Evolutionary conservation across 2,329 filamentous ascomycete genomes (phyloP), one percentile per base, ranked within the genome.

Genomic region (Diaporthe sp.): DNA sequence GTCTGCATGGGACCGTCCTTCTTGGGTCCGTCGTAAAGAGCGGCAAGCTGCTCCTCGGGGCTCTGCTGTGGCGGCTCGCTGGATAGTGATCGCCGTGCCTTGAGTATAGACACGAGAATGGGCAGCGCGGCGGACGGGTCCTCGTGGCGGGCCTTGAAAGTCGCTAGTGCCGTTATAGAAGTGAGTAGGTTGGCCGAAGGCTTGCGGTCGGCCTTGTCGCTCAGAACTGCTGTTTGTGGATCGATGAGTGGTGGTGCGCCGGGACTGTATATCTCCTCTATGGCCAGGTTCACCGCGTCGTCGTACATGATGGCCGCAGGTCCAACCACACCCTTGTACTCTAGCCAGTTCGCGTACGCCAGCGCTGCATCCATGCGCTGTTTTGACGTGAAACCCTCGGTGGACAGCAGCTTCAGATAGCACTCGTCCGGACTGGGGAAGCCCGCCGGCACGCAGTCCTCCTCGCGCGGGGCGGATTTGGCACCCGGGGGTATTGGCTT

Each of bases 301-400:
- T 88, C 88, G 83, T 95, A 96, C 85, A 95, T 92, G 77, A 93
- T 91, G 73, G 91, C 88, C 0, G 95, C 93, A 0, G 90, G 92
- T 5, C 91, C 90, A 2, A 88, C 85, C 37, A 92, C 83, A 1
- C 90, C 88, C 85, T 96, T 96, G 85, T 91, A 96, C 78, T 95
- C 94, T 53, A 98, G 88, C 90, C 94, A 98, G 73, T 94, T 93
- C 2, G 94, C 96, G 82, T 96, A 98, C 1, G 93, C 93, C 57
- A 98, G 86, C 4, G 94, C 93, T 5, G 96, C 95, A 75, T 96
- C 92, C 71, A 98, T 87, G 80, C 92, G 92, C 83, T 98, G 95
- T 74, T 91, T 89, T n/a, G 91, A 88, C 0, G 90, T 93, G 80
- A 98, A 94, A 1, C 96, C 96, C 73, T 90, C 89, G 0, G 94